These are phyloP conservation scores for Didymella glomerata DNA, from an alignment of 2,329 filamentous ascomycete species.

Conservation along the genomic window DNA sequence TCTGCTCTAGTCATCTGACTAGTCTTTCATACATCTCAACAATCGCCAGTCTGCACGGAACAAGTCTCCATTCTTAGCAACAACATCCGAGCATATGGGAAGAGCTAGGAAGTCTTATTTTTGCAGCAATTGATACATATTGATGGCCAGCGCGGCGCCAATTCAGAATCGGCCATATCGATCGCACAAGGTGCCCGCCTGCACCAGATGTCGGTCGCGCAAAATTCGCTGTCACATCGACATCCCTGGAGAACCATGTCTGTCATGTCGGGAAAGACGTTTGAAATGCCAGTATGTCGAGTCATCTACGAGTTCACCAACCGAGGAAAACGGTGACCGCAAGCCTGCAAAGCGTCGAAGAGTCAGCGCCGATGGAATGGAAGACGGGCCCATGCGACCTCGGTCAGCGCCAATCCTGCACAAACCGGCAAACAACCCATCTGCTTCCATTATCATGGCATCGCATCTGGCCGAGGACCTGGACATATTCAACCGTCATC, in stretches of 20 bases:
- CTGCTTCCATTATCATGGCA: constrained; percentile 51
- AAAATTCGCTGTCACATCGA: constrained; percentile 55
- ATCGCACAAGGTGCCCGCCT: constrained; percentile 55
- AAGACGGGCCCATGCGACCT: constrained; percentile 32
- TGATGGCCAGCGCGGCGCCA: constrained; percentile 45
- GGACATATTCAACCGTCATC: constrained; percentile 52
- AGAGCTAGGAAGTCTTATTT: constrained; percentile 6
- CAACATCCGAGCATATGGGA: constrained; percentile 2
- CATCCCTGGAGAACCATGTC: constrained; percentile 50
- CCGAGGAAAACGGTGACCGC: constrained; percentile 34
- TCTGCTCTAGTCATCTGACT: constrained; percentile 19
- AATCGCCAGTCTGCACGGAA: constrained; percentile 7
- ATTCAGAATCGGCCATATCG: constrained; percentile 53
- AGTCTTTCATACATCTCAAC: constrained; percentile 19
- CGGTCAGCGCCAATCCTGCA: constrained; percentile 41
- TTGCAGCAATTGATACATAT: constrained; percentile 10
- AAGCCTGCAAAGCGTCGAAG: constrained; percentile 41
- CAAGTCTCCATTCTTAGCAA: constrained; percentile 4
- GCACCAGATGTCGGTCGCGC: constrained; percentile 51
- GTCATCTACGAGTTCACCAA: constrained; percentile 34
- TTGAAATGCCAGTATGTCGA: constrained; percentile 51
- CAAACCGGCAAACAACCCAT: constrained; percentile 42
- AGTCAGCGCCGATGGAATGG: constrained; percentile 30
- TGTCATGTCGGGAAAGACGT: constrained; percentile 51
- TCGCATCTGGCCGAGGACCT: constrained; percentile 55